These are phyloP conservation scores for Nannizziopsis arthrosporioides DNA, from an alignment of 2,329 filamentous ascomycete genomes.

Conservation along the genomic window DNA sequence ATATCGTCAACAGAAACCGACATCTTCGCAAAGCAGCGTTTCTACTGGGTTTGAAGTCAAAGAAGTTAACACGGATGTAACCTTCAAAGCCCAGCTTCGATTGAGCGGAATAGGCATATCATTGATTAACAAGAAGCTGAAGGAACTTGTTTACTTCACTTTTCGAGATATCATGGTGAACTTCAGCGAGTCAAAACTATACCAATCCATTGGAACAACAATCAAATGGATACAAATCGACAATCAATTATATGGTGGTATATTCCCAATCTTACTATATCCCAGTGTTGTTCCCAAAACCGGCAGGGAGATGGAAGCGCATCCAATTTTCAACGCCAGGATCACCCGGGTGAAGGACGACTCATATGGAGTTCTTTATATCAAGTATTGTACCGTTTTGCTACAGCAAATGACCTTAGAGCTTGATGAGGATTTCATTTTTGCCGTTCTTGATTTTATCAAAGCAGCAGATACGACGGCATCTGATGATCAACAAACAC, in stretches of 20 bases:
- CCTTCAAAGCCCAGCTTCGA: conserved; percentile 77
- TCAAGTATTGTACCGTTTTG: conserved; percentile 91
- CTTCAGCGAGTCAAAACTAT: conserved; percentile 83
- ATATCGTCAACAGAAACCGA: conserved; percentile 55
- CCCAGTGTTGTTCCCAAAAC: conserved; percentile 96
- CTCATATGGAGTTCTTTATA: conserved; percentile 92
- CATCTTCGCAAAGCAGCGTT: conserved; percentile 47
- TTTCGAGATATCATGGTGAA: conserved; percentile 83
- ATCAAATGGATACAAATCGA: conserved; percentile 99
- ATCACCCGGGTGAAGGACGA: conserved; percentile 94
- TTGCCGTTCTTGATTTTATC: conserved; percentile 85
- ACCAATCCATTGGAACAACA: conserved; percentile 79
- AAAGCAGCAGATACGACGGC: conserved; percentile 85
- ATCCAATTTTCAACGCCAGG: conserved; percentile 86
- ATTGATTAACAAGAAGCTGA: conserved; percentile 80
- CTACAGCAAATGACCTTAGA: conserved; percentile 97
- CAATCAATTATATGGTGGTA: conserved; percentile 94
- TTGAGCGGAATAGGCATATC: conserved; percentile 87
- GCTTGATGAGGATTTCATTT: conserved; percentile 95
- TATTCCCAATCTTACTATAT: conserved; percentile 95
- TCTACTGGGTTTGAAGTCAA: conserved; percentile 83
- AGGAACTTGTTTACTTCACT: conserved; percentile 85
- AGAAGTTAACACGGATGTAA: conserved; percentile 74
- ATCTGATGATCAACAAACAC: conserved; percentile 71
- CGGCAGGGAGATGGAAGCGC: conserved; percentile 87